Percentiles rank a stretch among this genome's conserved stretches.
Evolutionary conservation across 148 eudicot species (phyloP).

Genomic region (Cornus florida): DNA sequence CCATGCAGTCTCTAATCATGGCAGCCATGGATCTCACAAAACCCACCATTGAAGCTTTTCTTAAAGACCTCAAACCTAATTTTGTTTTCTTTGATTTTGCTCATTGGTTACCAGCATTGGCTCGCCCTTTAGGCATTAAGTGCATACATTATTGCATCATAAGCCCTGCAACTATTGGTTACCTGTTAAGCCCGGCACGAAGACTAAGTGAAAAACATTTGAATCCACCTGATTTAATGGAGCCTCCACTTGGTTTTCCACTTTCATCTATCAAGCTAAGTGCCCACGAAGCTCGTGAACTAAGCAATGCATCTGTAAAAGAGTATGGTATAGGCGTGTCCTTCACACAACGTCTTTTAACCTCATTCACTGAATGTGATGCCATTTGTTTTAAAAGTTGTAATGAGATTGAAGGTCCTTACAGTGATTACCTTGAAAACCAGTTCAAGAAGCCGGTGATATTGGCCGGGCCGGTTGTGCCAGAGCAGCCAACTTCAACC

Average conservation of each 20-base stretch:
- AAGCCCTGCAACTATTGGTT: constrained; percentile 1
- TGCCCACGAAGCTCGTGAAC: not conserved
- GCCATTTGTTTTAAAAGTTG: constrained; percentile 29
- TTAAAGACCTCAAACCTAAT: constrained; percentile 14
- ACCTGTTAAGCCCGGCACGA: not conserved
- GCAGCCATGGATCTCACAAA: constrained; percentile 25
- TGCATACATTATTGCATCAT: not conserved
- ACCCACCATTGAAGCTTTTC: constrained; percentile 1
- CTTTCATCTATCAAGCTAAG: not conserved
- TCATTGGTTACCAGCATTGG: constrained; percentile 16
- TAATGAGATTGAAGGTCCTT: constrained; percentile 32
- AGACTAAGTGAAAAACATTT: not conserved
- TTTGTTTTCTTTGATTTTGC: constrained; percentile 25
- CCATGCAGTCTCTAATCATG: not conserved
- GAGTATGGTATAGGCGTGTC: not conserved
- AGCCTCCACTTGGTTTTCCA: constrained; percentile 5
- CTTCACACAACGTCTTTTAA: not conserved
- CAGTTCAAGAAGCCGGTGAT: constrained; percentile 6
- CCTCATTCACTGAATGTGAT: constrained; percentile 7
- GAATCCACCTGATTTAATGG: not conserved
- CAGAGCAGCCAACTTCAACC: constrained; percentile 24
- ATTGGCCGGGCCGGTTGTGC: constrained; percentile 30
- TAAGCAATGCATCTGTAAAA: fast-evolving
- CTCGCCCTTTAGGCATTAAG: constrained; percentile 7
- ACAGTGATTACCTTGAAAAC: constrained; percentile 19